phyloP scores from a whole-genome alignment of 2,329 filamentous ascomycete species.

The Cercospora sp. region DNA sequence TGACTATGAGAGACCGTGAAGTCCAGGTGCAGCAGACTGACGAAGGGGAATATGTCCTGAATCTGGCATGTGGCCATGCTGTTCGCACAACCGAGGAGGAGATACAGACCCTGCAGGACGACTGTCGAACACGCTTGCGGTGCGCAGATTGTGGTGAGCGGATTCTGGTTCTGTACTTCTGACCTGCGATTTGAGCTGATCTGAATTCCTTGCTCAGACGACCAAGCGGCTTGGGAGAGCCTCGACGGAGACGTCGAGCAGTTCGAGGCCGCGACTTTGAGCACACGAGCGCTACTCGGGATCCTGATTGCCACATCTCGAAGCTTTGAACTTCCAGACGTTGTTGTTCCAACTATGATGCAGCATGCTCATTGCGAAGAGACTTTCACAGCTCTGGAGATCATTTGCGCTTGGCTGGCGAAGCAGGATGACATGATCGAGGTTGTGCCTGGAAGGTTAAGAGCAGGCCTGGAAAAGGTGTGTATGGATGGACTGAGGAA shows the following conservation, averaged over 20 bases:
- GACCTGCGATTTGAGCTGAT: constrained; percentile 1
- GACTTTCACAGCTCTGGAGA: constrained; percentile 1
- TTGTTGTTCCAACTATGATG: neutral
- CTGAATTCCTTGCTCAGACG: neutral
- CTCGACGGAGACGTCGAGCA: constrained; percentile 4
- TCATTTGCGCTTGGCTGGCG: constrained; percentile 1
- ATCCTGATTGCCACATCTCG: constrained; percentile 2
- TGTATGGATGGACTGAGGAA: neutral
- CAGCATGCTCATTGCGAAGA: constrained; percentile 16
- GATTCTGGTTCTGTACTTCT: neutral
- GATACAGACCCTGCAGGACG: neutral
- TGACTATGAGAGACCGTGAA: neutral
- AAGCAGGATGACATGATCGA: neutral
- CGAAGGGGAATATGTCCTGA: neutral
- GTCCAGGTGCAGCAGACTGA: neutral
- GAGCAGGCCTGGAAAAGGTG: neutral
- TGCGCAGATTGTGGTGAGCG: constrained; percentile 10
- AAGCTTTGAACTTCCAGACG: constrained; percentile 14
- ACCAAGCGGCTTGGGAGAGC: constrained; percentile 10
- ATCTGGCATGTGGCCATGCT: constrained; percentile 7
- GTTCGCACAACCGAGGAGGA: neutral
- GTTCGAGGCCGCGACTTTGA: neutral
- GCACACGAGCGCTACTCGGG: neutral
- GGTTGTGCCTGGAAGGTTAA: neutral
- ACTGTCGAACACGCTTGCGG: neutral